phyloP scores from a whole-genome alignment of 164 flowering plant genomes.

The Piper betle region DNA sequence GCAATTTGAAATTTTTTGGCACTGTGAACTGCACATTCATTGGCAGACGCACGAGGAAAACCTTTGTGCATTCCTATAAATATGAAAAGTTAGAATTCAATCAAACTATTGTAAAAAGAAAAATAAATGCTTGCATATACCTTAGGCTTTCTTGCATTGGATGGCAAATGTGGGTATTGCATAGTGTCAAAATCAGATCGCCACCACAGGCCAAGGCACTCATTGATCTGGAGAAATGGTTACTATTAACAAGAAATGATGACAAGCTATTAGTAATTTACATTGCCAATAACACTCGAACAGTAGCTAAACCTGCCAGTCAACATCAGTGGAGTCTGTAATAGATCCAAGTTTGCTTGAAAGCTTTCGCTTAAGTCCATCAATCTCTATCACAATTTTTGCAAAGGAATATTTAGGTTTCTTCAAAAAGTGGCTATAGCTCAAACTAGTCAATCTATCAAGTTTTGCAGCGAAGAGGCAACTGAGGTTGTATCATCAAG shows the following conservation, averaged over 20 bases:
- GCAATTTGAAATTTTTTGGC: conserved; percentile 50
- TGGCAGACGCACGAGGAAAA: conserved; percentile 61
- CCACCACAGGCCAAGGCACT: conserved; percentile 91
- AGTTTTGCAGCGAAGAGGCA: too few species aligned
- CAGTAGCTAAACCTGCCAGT: conserved; percentile 50
- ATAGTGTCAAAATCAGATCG: conserved; percentile 56
- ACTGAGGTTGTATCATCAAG: too few species aligned
- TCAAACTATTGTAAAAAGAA: not conserved
- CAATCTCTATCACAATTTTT: conserved; percentile 24
- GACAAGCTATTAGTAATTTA: not conserved
- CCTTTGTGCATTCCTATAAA: conserved; percentile 64
- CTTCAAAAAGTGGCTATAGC: not conserved
- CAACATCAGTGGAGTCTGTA: conserved; percentile 16
- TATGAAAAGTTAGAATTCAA: not conserved
- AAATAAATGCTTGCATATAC: conserved; percentile 13
- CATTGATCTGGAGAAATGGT: conserved; percentile 38
- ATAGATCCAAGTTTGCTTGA: conserved; percentile 40
- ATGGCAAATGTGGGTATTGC: conserved; percentile 42
- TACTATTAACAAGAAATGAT: not conserved
- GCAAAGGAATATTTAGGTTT: not conserved
- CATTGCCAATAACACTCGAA: not conserved
- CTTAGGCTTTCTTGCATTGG: conserved; percentile 44
- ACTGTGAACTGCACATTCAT: conserved; percentile 35
- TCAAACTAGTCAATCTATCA: too few species aligned
- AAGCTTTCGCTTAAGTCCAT: conserved; percentile 61